Percentiles rank a stretch among this genome's conserved stretches.
These are phyloP conservation scores for Aureobasidium sp. DNA, from an alignment of 2,329 filamentous ascomycete genomes.

Conservation along the genomic window DNA sequence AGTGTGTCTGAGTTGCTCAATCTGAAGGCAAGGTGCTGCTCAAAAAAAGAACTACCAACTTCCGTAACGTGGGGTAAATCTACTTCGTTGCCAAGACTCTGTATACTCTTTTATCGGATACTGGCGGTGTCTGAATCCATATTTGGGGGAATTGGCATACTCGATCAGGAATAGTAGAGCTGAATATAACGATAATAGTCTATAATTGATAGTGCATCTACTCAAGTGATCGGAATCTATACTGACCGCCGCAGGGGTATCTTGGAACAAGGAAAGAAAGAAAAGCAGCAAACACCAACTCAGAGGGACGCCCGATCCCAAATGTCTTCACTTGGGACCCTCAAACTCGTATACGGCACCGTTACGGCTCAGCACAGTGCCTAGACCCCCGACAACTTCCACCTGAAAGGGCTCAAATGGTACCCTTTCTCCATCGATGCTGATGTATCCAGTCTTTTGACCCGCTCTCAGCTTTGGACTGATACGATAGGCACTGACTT, in stretches of 20 bases:
- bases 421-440: constrained; percentile 83
- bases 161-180: no score
- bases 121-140: not conserved
- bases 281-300: not conserved
- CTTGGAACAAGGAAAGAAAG: not conserved
- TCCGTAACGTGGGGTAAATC: not conserved
- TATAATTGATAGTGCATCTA: not conserved
- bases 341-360: constrained; percentile 62
- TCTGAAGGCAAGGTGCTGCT: not conserved
- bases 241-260: not conserved
- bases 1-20: not conserved
- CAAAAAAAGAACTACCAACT: not conserved
- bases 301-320: not conserved
- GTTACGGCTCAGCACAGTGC: constrained; percentile 72
- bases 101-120: not conserved
- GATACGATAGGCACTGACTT: constrained; percentile 81
- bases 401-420: constrained; percentile 87
- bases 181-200: not conserved
- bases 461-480: constrained; percentile 48
- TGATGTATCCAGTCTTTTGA: constrained; percentile 72
- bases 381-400: constrained; percentile 76
- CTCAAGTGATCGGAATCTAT: not conserved
- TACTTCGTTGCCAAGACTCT: not conserved
- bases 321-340: constrained; percentile 18
- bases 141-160: no score